Conservation (phyloP, 768 basidiomycete genomes). For the Suillus cothurnatus region DNA sequence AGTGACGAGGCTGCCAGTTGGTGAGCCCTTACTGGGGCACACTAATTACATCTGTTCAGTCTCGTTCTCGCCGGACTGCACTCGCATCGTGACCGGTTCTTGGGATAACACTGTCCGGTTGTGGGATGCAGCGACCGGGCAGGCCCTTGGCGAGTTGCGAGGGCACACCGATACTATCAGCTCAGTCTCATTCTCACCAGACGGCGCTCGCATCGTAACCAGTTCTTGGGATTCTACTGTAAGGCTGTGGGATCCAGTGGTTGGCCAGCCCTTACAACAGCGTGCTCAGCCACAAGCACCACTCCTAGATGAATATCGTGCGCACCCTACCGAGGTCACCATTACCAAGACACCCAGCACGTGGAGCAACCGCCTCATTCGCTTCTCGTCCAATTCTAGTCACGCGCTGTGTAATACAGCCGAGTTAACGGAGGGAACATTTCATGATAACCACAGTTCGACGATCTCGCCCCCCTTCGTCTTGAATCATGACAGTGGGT, state of each 20-base stretch:
- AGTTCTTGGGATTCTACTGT: background rate
- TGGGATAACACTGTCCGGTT: background rate
- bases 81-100: background rate
- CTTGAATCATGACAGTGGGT: background rate
- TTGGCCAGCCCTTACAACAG: background rate
- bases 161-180: background rate
- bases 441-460: background rate
- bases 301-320: background rate
- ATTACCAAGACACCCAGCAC: background rate
- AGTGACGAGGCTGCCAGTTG: background rate
- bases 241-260: background rate
- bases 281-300: too few species aligned
- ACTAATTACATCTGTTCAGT: background rate
- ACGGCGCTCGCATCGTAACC: background rate
- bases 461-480: background rate
- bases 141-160: background rate
- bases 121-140: background rate
- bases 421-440: background rate
- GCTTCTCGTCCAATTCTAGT: background rate
- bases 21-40: background rate
- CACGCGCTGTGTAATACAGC: background rate
- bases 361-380: background rate
- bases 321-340: background rate
- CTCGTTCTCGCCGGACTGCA: background rate
- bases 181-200: constrained; percentile 4